Evolutionary conservation across 2,329 filamentous ascomycete species (phyloP).

Genomic region (Penicillium freii): DNA sequence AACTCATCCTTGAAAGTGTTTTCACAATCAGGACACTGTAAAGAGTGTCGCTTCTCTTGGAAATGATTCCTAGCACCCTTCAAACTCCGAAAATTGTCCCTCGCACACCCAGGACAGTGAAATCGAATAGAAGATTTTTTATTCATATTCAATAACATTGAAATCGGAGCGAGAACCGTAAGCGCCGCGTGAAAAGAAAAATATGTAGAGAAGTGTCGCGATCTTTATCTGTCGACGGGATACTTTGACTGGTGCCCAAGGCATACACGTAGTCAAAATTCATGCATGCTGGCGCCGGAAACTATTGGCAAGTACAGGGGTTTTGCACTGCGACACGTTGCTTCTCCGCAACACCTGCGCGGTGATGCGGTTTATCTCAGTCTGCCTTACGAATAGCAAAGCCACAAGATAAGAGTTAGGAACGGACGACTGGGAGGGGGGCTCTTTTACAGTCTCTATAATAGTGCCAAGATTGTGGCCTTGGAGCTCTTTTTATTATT

Average conservation of each 20-base stretch:
- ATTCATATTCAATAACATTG: neutral
- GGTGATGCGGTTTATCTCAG: too few species aligned
- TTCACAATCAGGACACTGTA: neutral
- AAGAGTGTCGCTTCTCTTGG: neutral
- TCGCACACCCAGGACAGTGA: neutral
- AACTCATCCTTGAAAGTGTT: neutral
- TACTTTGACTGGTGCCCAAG: neutral
- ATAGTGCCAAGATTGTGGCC: too few species aligned
- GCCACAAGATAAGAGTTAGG: too few species aligned
- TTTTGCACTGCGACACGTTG: neutral
- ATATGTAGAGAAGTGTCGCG: neutral
- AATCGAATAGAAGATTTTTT: neutral
- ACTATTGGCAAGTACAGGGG: conserved; percentile 7
- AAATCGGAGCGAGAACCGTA: neutral
- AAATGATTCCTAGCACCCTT: neutral
- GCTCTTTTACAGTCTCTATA: too few species aligned
- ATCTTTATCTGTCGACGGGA: neutral
- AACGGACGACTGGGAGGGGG: too few species aligned
- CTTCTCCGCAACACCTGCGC: neutral
- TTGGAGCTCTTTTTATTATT: too few species aligned
- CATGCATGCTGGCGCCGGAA: conserved; percentile 1
- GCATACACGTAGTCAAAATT: conserved; percentile 4
- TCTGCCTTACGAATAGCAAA: too few species aligned
- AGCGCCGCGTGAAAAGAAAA: neutral
- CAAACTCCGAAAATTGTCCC: neutral